Evolutionary conservation across 345 rosid species (phyloP).

Genomic region (Linum usitatissimum): DNA sequence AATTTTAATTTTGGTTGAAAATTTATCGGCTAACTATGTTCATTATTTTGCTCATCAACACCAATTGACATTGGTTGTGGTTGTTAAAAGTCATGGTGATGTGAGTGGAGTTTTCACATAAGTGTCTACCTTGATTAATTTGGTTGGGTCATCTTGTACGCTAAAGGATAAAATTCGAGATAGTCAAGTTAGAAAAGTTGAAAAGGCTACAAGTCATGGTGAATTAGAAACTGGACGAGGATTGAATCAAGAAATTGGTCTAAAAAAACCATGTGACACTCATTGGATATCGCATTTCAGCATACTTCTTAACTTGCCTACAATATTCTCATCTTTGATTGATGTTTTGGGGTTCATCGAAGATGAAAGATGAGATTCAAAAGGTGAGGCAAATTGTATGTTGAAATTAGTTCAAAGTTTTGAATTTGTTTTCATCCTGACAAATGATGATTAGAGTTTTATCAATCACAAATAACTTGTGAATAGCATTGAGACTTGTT

Average conservation of each 20-base stretch:
- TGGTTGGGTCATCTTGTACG: constrained; percentile 5
- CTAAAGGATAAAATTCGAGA: not conserved
- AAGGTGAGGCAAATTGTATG: not conserved
- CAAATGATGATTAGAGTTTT: not conserved
- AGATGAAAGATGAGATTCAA: not conserved
- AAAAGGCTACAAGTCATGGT: not conserved
- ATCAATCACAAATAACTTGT: not conserved
- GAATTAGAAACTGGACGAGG: not conserved
- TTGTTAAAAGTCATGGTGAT: not conserved
- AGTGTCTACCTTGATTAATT: not conserved
- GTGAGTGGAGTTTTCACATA: not conserved
- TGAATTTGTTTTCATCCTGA: not conserved
- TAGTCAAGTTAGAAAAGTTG: not conserved
- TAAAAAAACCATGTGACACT: not conserved
- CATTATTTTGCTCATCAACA: constrained; percentile 11
- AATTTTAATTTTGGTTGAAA: not conserved
- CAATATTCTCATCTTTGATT: not conserved
- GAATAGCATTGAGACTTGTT: not conserved
- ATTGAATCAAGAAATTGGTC: constrained; percentile 1
- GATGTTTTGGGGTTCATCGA: not conserved
- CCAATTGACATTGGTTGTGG: not conserved
- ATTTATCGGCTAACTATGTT: not conserved
- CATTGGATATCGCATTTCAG: constrained; percentile 1
- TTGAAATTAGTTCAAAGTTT: not conserved
- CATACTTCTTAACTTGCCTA: not conserved